phyloP scores from a whole-genome alignment of 257 asterid species.

The Cruciata laevipes region DNA sequence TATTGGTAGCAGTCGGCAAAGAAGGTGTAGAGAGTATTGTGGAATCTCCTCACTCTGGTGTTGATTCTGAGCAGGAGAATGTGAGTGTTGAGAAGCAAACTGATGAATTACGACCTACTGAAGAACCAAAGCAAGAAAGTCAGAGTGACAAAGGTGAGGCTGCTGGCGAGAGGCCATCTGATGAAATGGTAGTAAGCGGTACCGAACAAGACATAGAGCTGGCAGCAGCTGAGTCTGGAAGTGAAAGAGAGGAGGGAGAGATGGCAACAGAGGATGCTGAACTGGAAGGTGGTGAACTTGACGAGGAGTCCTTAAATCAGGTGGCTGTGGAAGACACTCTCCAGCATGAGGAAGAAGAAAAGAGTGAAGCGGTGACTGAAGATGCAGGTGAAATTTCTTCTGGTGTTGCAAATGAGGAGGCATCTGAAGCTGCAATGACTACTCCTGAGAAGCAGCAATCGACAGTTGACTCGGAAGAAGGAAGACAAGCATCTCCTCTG shows the following conservation, averaged over 20 bases:
- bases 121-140: constrained; percentile 29
- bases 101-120: constrained; percentile 34
- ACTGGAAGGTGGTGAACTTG: constrained; percentile 48
- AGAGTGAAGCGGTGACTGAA: constrained; percentile 31
- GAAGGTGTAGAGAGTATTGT: constrained; percentile 43
- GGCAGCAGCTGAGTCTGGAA: constrained; percentile 40
- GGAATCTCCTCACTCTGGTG: constrained; percentile 33
- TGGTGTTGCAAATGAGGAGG: constrained; percentile 32
- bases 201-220: constrained; percentile 62
- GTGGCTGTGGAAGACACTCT: constrained; percentile 41
- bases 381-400: constrained; percentile 26
- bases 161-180: constrained; percentile 37
- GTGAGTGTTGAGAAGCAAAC: constrained; percentile 44
- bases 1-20: constrained; percentile 26
- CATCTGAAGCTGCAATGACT: constrained; percentile 18
- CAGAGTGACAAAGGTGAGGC: constrained; percentile 37
- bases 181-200: constrained; percentile 43
- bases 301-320: constrained; percentile 23
- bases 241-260: constrained; percentile 86
- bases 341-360: constrained; percentile 42
- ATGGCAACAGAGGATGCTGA: constrained; percentile 44
- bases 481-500: constrained; percentile 25
- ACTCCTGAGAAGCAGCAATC: constrained; percentile 32
- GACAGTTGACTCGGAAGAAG: constrained; percentile 33
- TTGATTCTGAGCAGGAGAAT: constrained; percentile 42